Evolutionary conservation across 345 rosid genomes (phyloP), one percentile per base, ranked within the genome.

Genomic region (Leavenworthia alabamica): DNA sequence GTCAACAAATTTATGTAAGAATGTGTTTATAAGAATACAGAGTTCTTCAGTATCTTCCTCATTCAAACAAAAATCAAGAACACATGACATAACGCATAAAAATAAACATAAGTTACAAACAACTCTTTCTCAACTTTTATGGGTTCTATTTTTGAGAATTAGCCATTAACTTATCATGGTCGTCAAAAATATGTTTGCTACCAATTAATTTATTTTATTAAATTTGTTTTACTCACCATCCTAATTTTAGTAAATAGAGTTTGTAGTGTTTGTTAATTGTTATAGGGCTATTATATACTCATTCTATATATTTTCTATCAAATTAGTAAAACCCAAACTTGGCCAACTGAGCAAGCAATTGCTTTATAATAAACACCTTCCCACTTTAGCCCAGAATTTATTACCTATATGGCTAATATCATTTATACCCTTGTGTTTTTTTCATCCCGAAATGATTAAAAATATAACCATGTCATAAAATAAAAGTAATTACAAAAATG

Each of bases 11-110:
- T 14, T 50, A 33, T 19, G 26, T 48, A 55, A 56, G 68, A 62
- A 36, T 43, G 27, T 28, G 54, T 41, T 43, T n/a, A 54, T 45
- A 4, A 33, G 20, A 44, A 52, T 17, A 68, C 61, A 60, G 54
- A 52, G 26, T 69, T 52, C 74, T 62, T 55, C 68, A 52, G 40
- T 48, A 48, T 54, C 74, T 42, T 62, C 69, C 43, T 44, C 11
- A 13, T 8, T 20, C 27, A 32, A 59, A 51, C 45, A 59, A 59
- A 67, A 58, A 46, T 31, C 48, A 47, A 7, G 15, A 58, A 58
- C 33, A 11, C 16, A n/a, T n/a, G n/a, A n/a, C n/a, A 57, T 47
- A 45, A 42, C 19, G 32, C 17, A 65, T 13, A 16, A 66, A 66
- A 24, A 2, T 44, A 43, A 64, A n/a, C 9, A 15, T n/a, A 36